phyloP scores from a whole-genome alignment of 1,284 basidiomycete species.

The Rhodotorula sp. region DNA sequence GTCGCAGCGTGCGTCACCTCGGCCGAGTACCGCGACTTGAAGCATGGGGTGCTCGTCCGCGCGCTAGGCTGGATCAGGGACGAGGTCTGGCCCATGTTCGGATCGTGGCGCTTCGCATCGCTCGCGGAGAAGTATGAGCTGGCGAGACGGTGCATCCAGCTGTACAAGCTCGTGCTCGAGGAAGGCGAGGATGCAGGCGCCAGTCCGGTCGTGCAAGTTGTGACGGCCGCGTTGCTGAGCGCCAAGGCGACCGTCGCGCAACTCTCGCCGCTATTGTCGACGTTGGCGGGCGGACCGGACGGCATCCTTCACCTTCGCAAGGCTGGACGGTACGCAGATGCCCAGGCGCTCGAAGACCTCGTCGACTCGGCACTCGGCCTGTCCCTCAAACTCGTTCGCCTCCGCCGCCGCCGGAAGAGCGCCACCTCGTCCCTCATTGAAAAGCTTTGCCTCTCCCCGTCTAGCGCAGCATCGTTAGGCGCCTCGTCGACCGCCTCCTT shows the following conservation, averaged over 20 bases:
- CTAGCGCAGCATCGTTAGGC: conserved; percentile 6
- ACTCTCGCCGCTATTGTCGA: conserved; percentile 69
- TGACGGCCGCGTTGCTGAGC: conserved; percentile 63
- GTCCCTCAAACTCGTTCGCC: conserved; percentile 61
- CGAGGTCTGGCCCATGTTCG: conserved; percentile 79
- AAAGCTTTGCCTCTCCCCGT: conserved; percentile 52
- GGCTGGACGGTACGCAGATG: conserved; percentile 66
- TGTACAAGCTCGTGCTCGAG: conserved; percentile 67
- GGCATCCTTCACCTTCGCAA: conserved; percentile 62
- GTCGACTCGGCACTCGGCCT: conserved; percentile 66
- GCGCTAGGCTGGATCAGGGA: conserved; percentile 73
- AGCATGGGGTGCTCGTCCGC: conserved; percentile 75
- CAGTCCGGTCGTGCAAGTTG: conserved; percentile 54
- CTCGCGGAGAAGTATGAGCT: conserved; percentile 78
- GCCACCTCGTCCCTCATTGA: conserved; percentile 62
- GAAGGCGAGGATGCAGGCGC: conserved; percentile 60
- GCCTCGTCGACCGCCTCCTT: conserved; percentile 1
- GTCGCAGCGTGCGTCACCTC: conserved; percentile 55
- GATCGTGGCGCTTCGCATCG: conserved; percentile 75
- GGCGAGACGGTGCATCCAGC: conserved; percentile 61
- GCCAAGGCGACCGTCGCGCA: conserved; percentile 69
- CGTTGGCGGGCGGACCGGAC: conserved; percentile 62
- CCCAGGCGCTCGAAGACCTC: conserved; percentile 64
- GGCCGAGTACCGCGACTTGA: conserved; percentile 61
- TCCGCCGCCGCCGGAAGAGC: conserved; percentile 57